Conservation (phyloP, 192 early-diverging fungal species). For the Dispira simplex region DNA sequence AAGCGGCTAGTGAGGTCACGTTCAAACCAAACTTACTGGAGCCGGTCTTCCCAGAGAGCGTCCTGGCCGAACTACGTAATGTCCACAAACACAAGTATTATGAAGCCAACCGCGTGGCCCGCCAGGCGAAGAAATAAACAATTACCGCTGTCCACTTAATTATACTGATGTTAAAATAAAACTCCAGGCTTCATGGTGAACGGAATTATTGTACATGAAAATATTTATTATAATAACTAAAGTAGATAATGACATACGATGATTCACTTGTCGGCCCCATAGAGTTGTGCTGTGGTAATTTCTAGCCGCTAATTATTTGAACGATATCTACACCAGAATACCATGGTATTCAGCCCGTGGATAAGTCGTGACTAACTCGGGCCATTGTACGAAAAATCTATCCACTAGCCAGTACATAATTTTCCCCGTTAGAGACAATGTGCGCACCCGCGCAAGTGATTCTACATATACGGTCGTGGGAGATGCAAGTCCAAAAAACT, state of each 20-base stretch:
- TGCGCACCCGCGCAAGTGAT: conserved; percentile 75
- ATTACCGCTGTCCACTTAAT: no score
- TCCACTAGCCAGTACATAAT: conserved; percentile 68
- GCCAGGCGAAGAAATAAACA: neutral
- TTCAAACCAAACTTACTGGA: conserved; percentile 6
- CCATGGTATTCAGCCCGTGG: conserved; percentile 44
- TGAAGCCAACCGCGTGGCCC: neutral
- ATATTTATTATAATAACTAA: neutral
- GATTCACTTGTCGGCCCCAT: neutral
- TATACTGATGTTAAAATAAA: no score
- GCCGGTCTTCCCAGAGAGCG: conserved; percentile 3
- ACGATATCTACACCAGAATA: conserved; percentile 34
- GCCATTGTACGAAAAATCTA: conserved; percentile 89
- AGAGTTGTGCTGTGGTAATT: no score
- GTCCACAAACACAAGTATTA: conserved; percentile 1
- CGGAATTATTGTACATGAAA: neutral
- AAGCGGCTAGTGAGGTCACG: neutral
- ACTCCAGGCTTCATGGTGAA: no score
- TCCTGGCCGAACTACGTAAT: neutral
- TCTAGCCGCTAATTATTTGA: neutral
- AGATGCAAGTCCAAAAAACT: conserved; percentile 33
- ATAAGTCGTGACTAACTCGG: conserved; percentile 31
- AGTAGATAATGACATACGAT: neutral
- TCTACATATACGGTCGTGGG: conserved; percentile 72
- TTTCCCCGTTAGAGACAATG: conserved; percentile 77